These are phyloP conservation scores for Citrus glauca DNA, from an alignment of 345 rosid species.

Conservation along the genomic window DNA sequence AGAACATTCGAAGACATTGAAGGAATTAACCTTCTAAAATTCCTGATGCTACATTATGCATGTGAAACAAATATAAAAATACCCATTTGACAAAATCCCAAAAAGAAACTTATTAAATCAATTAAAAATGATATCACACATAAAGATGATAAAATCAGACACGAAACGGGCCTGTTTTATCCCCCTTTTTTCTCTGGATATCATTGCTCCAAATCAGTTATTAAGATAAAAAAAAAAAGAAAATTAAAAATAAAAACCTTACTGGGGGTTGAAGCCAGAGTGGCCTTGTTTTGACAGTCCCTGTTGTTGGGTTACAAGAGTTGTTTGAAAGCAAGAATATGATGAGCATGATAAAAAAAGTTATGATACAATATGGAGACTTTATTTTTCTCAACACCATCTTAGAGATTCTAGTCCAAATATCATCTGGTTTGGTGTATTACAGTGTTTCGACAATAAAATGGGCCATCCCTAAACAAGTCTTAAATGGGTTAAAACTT, in stretches of 20 bases:
- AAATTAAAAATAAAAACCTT: constrained; percentile 5
- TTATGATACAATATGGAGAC: constrained; percentile 8
- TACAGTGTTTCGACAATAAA: not conserved
- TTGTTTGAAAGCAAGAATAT: constrained; percentile 20
- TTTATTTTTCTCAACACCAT: constrained; percentile 14
- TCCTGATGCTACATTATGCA: not conserved
- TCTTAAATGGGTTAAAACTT: not conserved
- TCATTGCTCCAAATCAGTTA: too few relatives aligned
- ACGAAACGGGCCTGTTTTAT: too few relatives aligned
- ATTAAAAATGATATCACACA: not conserved
- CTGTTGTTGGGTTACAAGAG: not conserved
- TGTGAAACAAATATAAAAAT: not conserved
- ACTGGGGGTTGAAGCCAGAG: constrained; percentile 12
- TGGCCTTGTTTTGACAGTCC: not conserved
- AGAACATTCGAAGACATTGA: too few relatives aligned
- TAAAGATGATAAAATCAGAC: too few relatives aligned
- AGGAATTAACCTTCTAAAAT: not conserved
- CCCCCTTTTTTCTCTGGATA: too few relatives aligned
- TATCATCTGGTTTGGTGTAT: not conserved
- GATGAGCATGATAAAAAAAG: constrained; percentile 14
- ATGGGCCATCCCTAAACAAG: not conserved
- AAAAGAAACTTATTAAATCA: not conserved
- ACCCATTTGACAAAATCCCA: not conserved
- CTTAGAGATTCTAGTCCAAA: not conserved
- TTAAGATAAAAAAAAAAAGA: constrained; percentile 3